These are phyloP conservation scores for Brassica rapa DNA, from an alignment of 345 rosid species.

Conservation along the genomic window DNA sequence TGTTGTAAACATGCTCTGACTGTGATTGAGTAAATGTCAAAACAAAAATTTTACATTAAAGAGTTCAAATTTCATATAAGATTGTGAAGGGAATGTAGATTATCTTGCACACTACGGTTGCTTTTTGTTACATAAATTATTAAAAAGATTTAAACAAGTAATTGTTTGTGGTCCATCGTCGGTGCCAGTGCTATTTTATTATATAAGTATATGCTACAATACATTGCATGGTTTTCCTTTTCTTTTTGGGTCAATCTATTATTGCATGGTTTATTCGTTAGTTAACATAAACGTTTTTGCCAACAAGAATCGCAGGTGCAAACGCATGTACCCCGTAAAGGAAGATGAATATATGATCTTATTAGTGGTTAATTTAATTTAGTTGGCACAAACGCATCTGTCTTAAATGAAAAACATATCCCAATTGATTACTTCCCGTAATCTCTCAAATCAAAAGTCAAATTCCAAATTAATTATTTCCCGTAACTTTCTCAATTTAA, in stretches of 20 bases:
- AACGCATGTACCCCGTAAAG: conserved; percentile 9
- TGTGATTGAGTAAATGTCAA: conserved; percentile 18
- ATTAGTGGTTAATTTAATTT: not conserved
- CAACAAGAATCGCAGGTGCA: conserved; percentile 18
- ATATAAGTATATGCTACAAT: not conserved
- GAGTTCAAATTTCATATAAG: not conserved
- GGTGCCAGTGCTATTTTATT: conserved; percentile 18
- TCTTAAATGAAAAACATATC: not conserved
- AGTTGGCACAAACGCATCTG: not conserved
- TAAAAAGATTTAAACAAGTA: conserved; percentile 2
- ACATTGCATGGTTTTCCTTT: conserved; percentile 1
- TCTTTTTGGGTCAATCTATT: not conserved
- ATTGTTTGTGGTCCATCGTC: conserved; percentile 27
- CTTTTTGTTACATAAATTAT: conserved; percentile 17
- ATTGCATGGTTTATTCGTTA: conserved; percentile 13
- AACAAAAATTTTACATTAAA: not conserved
- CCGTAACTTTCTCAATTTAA: not conserved
- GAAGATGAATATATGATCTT: too few species aligned
- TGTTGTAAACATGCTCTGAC: conserved; percentile 12
- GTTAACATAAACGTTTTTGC: not conserved
- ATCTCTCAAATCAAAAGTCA: not conserved
- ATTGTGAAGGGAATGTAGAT: conserved; percentile 29
- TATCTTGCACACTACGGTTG: conserved; percentile 32
- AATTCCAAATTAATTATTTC: not conserved
- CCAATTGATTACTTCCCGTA: not conserved